Evolutionary conservation across 345 rosid species (phyloP).

Genomic region (Rubroshorea leprosula): DNA sequence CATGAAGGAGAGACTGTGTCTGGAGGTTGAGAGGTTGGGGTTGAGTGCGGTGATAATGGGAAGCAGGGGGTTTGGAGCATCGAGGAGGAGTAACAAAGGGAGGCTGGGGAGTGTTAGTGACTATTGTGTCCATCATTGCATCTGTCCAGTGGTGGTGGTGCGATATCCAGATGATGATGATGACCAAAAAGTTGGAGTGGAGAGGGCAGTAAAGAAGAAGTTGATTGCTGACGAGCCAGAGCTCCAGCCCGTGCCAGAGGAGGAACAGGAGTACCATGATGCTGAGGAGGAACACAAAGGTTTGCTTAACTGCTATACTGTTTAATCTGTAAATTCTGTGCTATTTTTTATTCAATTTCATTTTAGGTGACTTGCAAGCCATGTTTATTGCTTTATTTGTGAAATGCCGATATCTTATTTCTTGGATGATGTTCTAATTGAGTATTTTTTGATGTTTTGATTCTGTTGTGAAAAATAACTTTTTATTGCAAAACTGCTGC

Average conservation of each 20-base stretch:
- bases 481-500: too few species aligned
- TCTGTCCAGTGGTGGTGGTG: conserved; percentile 80
- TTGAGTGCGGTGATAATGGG: conserved; percentile 86
- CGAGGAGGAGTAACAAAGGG: conserved; percentile 39
- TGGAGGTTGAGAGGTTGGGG: conserved; percentile 83
- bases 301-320: too few species aligned
- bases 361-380: too few species aligned
- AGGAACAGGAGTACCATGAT: conserved; percentile 46
- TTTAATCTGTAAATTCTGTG: too few species aligned
- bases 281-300: conserved; percentile 37
- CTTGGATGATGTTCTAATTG: too few species aligned
- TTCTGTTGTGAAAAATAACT: too few species aligned
- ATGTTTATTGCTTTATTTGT: too few species aligned
- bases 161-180: conserved; percentile 39
- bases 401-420: too few species aligned
- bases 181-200: conserved; percentile 15
- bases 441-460: too few species aligned
- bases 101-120: conserved; percentile 82
- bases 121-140: conserved; percentile 80
- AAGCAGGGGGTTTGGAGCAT: conserved; percentile 77
- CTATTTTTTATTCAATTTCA: background rate
- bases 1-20: conserved; percentile 82
- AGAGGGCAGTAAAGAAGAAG: conserved; percentile 1
- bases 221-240: conserved; percentile 23
- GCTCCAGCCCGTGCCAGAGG: conserved; percentile 59